Base-by-base conservation (phyloP, 1,284 basidiomycete species). In the Boletus smithii region DNA sequence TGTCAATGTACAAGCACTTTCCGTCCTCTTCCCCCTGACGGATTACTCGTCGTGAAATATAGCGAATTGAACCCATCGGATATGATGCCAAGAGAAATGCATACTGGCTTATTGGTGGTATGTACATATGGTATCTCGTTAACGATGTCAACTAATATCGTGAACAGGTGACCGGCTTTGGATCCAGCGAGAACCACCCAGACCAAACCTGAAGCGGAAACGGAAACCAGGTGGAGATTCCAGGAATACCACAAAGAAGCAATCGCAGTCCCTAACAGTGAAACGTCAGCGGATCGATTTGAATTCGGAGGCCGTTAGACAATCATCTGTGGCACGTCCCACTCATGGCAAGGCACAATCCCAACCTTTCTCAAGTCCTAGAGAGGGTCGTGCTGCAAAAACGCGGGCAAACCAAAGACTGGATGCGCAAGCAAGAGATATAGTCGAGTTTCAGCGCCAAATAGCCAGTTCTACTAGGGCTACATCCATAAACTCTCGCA, bases 21-120 rank as follows among this genome's bases (percentile, higher is more conserved):
- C 23, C 36, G 5, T 41, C 32, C 29, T 41, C 22, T 22, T 42
- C 23, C 47, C 20, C 26, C 39, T 53, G 14, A 53, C 42, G 24
- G 38, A 13, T 31, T 51, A 17, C 20, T 47, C 38, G 31, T 43
- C 6, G 2, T 42, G 37, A 54, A 43, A 57, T 34, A 34, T 58
- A 92, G 89, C 82, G 91, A 24, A 83, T 90, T 46, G 88, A 92
- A 59, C 91, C 92, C 2, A 82, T 93, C 55, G 92, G 93, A 8
- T 90, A 87, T 61, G 92, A 95, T 61, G 74, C 79, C 16, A 83
- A 85, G 58, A 75, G 74, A 18, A 93, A 92, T 65, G 84, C 87
- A 0, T 95, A 94, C 65, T 94, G 90, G 91, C 71, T 92, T 17
- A 89, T 94, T 57, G 91, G 91, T 23, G 74, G 85, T 86, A 66